phyloP scores from a whole-genome alignment of 495 filamentous ascomycete species.

The Hypoxylon subgilvum region DNA sequence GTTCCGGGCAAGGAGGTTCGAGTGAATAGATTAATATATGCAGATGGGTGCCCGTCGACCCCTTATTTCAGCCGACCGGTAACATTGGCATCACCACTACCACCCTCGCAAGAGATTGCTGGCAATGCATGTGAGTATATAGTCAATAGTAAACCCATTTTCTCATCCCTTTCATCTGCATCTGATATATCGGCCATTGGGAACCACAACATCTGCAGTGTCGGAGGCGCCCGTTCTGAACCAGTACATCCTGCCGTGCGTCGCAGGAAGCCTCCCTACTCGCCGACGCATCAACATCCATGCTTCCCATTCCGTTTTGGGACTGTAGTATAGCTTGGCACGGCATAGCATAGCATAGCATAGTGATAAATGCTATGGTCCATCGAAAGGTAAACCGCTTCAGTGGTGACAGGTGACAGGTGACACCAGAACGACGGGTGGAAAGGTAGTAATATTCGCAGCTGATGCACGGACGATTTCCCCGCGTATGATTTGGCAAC shows the following conservation, averaged over 20 bases:
- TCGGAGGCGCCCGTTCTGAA: constrained; percentile 9
- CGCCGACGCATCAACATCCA: not conserved
- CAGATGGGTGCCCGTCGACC: too few species aligned
- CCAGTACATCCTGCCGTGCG: not conserved
- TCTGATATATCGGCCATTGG: constrained; percentile 1
- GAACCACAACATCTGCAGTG: constrained; percentile 26
- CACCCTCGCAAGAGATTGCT: not conserved
- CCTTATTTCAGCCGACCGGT: constrained; percentile 7
- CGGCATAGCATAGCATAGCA: not conserved
- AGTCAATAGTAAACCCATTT: constrained; percentile 8
- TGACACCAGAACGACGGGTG: not conserved
- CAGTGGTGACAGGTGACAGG: not conserved
- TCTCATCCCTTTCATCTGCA: not conserved
- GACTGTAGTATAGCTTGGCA: not conserved
- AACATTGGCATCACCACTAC: too few species aligned
- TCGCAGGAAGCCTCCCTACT: not conserved
- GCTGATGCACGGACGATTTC: not conserved
- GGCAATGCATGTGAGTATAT: constrained; percentile 19
- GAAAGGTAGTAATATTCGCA: not conserved
- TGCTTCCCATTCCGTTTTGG: not conserved
- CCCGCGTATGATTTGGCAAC: constrained; percentile 1
- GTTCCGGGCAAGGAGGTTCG: too few species aligned
- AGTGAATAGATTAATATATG: too few species aligned
- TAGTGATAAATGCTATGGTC: not conserved
- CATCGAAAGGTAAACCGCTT: not conserved